Evolutionary conservation across 371 early-diverging fungal genomes (phyloP), one percentile per base, ranked within the genome.

Genomic region (Mucor irregularis): DNA sequence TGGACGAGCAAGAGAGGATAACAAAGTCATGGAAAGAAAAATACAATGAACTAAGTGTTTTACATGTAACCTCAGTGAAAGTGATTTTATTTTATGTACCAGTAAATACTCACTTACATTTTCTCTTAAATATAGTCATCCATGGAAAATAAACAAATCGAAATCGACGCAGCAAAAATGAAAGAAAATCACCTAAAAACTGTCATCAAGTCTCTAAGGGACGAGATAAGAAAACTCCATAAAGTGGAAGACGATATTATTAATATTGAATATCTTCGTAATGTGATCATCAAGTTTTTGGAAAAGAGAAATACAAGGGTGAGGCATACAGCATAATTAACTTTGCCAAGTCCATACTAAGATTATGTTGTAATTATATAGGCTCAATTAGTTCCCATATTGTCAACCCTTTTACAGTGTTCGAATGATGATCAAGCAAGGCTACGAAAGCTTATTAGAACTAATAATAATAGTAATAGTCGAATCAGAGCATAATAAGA

Each of bases 231-330:
- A 2, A 74, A 78, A 47, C 30, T 76, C 24, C 56, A 55, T 4
- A 61, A 39, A 29, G 52, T 57, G 17, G 57, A 70, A 24, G 62
- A 66, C 13, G 78, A 77, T 13, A 65, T 54, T 29, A 58, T 87
- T 26, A 89, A 90, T 50, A 61, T 88, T 14, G 92, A 92, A 55
- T 95, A 95, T 58, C 62, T 94, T 49, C 83, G 89, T 54, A 85
- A 90, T 52, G 87, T 95, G 6, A 61, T 94, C 24, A 58, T 95
- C 46, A 88, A 84, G 53, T 94, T 93, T 69, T 71, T 95, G 48
- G 92, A 94, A 64, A 78, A 86, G 59, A 86, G 83, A 64, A 84
- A 85, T 22, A 80, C 79, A 49, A 69, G 89, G 33, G 84, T 80
- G 81, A 66, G 73, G n/a, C n/a, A n/a, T n/a, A n/a, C n/a, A n/a